Evolutionary conservation across 2,329 filamentous ascomycete genomes (phyloP), one percentile per base, ranked within the genome.

Genomic region (Fonsecaea pedrosoi): DNA sequence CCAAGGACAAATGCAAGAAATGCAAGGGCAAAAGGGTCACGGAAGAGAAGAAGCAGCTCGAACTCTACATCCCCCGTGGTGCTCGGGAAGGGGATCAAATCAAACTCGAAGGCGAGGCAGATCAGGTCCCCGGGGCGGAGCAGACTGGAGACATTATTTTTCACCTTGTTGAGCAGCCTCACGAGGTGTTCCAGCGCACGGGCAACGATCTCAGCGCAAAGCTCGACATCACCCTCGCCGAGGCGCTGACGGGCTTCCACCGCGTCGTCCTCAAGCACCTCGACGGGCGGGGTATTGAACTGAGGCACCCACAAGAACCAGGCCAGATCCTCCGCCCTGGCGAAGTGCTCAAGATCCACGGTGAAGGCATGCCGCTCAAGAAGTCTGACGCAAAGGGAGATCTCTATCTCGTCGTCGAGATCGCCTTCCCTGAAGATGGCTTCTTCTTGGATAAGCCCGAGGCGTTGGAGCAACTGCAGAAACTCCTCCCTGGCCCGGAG

Each of bases 1-100:
- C 97, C 76, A 98, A 98, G 84, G 95, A 99, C 76, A 92, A 92
- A 77, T 99, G 95, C 85, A 97, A 96, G 85, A 97, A 95, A 84
- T 99, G 95, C 87, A 98, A 98, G 82, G 95, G 95, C 75, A 92
- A 91, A 79, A 87, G 92, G 69, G 93, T 92, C 13, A 88, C 89
- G 54, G 90, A 93, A 74, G 91, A 95, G 80, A 95, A 92, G 80
- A 99, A 98, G 82, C 91, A 94, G 3, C 84, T 99, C 68, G 95
- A 99, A 81, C 90, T 99, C 60, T 98, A 98, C 82, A 97, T 99
- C 34, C 72, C 66, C 13, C 69, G 70, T 4, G 72, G 73, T 12
- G 64, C 78, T 56, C 83, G 86, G 68, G 82, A 96, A 77, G 94
- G 94, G 71, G 94, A 99, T 75, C 89, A 89, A 72, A 97, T 99